phyloP scores from a whole-genome alignment of 179 eudicot genomes.

The Amaranthus tricolor region DNA sequence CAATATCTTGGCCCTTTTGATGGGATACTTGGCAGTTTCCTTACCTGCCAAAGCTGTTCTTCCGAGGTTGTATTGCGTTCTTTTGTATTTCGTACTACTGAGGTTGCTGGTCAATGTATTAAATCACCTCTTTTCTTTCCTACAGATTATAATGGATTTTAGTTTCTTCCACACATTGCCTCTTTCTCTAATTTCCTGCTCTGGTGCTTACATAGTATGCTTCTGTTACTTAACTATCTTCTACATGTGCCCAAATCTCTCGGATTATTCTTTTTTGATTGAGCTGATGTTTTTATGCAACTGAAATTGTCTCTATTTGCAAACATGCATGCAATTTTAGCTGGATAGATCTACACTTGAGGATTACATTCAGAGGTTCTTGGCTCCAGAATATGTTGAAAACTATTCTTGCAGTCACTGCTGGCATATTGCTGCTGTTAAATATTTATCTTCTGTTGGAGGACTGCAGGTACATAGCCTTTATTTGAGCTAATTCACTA shows the following conservation, averaged over 20 bases:
- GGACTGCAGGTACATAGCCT: constrained; percentile 49
- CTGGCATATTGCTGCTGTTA: constrained; percentile 83
- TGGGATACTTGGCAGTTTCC: constrained; percentile 72
- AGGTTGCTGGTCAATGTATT: constrained; percentile 7
- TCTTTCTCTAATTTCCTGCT: constrained; percentile 41
- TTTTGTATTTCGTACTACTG: constrained; percentile 8
- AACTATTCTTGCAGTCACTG: constrained; percentile 69
- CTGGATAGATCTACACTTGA: constrained; percentile 55
- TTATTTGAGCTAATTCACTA: constrained; percentile 3
- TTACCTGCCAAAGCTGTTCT: constrained; percentile 79
- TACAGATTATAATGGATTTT: constrained; percentile 88
- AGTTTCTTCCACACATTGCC: constrained; percentile 74
- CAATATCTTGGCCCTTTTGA: constrained; percentile 81
- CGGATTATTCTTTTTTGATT: constrained; percentile 3
- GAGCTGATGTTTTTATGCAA: constrained; percentile 12
- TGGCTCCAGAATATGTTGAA: constrained; percentile 66
- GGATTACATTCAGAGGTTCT: constrained; percentile 70
- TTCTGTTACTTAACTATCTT: background rate
- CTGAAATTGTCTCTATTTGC: constrained; percentile 18
- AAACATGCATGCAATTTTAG: constrained; percentile 36
- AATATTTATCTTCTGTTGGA: constrained; percentile 44
- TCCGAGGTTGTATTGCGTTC: constrained; percentile 71
- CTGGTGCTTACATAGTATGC: constrained; percentile 51
- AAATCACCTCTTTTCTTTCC: constrained; percentile 8
- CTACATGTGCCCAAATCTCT: background rate